Percentiles rank a stretch among this genome's conserved stretches.
Evolutionary conservation across 2,329 filamentous ascomycete species (phyloP).

Genomic region (Nannizziopsis arthrosporioides): DNA sequence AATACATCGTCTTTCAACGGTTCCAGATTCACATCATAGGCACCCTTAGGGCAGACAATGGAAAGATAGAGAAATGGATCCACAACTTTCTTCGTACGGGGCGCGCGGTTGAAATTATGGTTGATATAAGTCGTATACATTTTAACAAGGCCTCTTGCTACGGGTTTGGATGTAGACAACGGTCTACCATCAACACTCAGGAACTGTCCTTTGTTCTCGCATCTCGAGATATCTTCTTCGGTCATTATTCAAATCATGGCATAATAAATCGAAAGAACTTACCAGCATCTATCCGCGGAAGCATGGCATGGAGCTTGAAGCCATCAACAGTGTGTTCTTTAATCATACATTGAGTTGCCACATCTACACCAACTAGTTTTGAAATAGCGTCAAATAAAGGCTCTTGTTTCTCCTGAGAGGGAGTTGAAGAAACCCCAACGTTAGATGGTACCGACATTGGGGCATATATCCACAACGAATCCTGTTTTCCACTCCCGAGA

Average conservation of each 20-base stretch:
- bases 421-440: no score
- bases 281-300: conserved; percentile 38
- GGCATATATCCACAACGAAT: conserved; percentile 54
- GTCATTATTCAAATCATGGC: neutral
- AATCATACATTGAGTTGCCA: conserved; percentile 40
- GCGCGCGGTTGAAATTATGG: conserved; percentile 16
- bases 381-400: conserved; percentile 42
- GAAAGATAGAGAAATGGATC: conserved; percentile 48
- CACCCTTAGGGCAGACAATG: conserved; percentile 41
- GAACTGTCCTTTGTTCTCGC: conserved; percentile 36
- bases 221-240: conserved; percentile 26
- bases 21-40: conserved; percentile 53
- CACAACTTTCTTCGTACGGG: conserved; percentile 23
- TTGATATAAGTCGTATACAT: conserved; percentile 42
- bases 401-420: no score
- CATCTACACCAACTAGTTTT: conserved; percentile 46
- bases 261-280: conserved; percentile 6
- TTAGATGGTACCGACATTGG: conserved; percentile 37
- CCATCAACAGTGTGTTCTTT: conserved; percentile 22
- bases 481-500: conserved; percentile 38
- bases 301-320: conserved; percentile 28
- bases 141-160: conserved; percentile 43
- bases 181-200: conserved; percentile 48
- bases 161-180: conserved; percentile 39
- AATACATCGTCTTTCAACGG: conserved; percentile 53